Evolutionary conservation across 176 grass and related monocot genomes (phyloP), one percentile per base, ranked within the genome.

Genomic region (Musa beccarii): DNA sequence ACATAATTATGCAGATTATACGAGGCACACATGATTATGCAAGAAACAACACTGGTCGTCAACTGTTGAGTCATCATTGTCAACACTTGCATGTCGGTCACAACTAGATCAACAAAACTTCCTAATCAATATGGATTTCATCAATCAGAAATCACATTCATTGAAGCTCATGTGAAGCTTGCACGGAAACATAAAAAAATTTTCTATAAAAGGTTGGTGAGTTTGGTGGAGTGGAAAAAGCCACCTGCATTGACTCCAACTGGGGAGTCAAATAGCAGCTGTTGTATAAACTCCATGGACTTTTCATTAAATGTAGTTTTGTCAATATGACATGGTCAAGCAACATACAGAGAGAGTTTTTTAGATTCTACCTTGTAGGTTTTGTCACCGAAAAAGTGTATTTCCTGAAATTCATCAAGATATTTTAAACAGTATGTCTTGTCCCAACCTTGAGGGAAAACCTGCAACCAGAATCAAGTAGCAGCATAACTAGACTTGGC

Each of bases 301-400:
- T 43, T 43, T 0, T 43, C 34, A 43, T 43, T 43, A 43, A 43
- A 43, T 43, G 34, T 43, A 43, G 34, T 43, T 43, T 66, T 51
- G 28, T 51, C 49, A 77, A 19, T 19, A 23, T 28, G 75, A 61
- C 11, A 11, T 10, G 20, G 10, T 11, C 22, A 54, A 34, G 20
- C 2, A 68, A 49, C 22, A 79, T 20, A 50, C 0, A 71, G 64
- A 11, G 28, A 52, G 51, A 73, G 68, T 22, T 9, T 5, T 20
- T n/a, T 26, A 21, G 34, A 66, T 49, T 81, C 68, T 77, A 99
- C 95, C 86, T 94, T 91, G 70, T 99, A 99, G 17, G 95, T 99
- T 81, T 99, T 99, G 79, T 99, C 95, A 75, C 95, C 91, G 79
- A 99, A 99, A 85, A 99, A 99, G 82, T 99, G 88, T 19, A 99